A percentile compares a stretch with the other conserved stretches of the same genome.
phyloP scores from a whole-genome alignment of 2,329 filamentous ascomycete species.

The Aspergillus nomiae region DNA sequence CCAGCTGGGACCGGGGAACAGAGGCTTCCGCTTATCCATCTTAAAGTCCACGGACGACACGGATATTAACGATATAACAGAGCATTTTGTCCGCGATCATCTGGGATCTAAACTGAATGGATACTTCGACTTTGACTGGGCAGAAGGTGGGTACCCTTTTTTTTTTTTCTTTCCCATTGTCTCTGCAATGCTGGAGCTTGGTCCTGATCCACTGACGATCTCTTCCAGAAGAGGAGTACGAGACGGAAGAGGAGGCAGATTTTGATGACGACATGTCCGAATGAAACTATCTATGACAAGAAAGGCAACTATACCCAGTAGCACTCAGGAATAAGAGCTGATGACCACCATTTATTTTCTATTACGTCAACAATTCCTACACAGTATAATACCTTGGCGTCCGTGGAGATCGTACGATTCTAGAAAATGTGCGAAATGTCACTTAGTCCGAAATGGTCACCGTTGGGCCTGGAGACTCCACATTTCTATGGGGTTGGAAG shows the following conservation, averaged over 20 bases:
- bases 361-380: background rate
- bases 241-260: background rate
- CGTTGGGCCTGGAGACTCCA: background rate
- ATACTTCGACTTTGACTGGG: constrained; percentile 27
- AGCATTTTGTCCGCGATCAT: constrained; percentile 31
- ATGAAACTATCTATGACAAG: background rate
- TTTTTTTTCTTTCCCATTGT: background rate
- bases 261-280: background rate
- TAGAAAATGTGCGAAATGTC: background rate
- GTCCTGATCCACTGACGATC: background rate
- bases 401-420: background rate
- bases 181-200: background rate
- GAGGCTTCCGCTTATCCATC: constrained; percentile 33
- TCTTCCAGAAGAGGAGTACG: background rate
- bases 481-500: background rate
- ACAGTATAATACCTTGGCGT: too few species aligned
- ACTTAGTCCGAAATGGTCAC: background rate
- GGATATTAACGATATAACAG: constrained; percentile 28
- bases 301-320: too few species aligned
- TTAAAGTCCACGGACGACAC: constrained; percentile 26
- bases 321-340: too few species aligned
- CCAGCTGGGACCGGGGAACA: constrained; percentile 30
- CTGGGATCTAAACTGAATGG: constrained; percentile 20
- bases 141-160: constrained; percentile 18
- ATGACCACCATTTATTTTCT: background rate